Evolutionary conservation across 2,329 filamentous ascomycete species (phyloP).

Genomic region (Cytospora mali): DNA sequence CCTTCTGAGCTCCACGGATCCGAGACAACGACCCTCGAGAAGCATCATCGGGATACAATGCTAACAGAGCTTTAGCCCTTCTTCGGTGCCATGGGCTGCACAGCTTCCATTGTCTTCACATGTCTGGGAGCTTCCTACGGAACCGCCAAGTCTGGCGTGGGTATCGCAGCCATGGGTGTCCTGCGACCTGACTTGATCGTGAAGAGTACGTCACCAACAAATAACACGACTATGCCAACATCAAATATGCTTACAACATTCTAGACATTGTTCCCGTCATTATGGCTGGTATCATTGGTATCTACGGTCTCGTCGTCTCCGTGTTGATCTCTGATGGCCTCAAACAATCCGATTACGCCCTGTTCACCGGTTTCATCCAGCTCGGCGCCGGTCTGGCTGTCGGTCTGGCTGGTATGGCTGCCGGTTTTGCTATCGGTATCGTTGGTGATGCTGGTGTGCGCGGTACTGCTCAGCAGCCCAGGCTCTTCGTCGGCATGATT

Average conservation of each 20-base stretch:
- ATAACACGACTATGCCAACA: constrained; percentile 9
- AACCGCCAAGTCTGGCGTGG: constrained; percentile 98
- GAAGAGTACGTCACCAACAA: constrained; percentile 74
- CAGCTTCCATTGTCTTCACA: constrained; percentile 57
- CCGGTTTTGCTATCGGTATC: constrained; percentile 85
- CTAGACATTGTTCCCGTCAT: constrained; percentile 98
- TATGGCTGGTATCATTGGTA: constrained; percentile 99
- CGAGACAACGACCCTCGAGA: constrained; percentile 26
- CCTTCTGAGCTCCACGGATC: constrained; percentile 35
- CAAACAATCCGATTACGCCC: constrained; percentile 65
- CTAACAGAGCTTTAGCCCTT: constrained; percentile 66
- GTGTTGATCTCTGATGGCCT: constrained; percentile 83
- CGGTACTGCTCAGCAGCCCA: constrained; percentile 80
- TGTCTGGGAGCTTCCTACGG: constrained; percentile 52
- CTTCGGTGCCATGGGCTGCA: constrained; percentile 97
- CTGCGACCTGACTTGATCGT: constrained; percentile 97
- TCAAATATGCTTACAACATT: constrained; percentile 25
- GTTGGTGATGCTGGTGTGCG: constrained; percentile 88
- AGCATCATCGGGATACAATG: constrained; percentile 28
- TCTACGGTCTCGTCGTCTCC: constrained; percentile 89
- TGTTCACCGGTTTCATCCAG: constrained; percentile 85
- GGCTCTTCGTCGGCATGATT: constrained; percentile 96
- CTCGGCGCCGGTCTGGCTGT: constrained; percentile 81
- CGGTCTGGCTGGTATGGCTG: constrained; percentile 80
- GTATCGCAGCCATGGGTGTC: constrained; percentile 98